These are phyloP conservation scores for Trichoderma parareesei DNA, from an alignment of 495 filamentous ascomycete species.

Conservation along the genomic window DNA sequence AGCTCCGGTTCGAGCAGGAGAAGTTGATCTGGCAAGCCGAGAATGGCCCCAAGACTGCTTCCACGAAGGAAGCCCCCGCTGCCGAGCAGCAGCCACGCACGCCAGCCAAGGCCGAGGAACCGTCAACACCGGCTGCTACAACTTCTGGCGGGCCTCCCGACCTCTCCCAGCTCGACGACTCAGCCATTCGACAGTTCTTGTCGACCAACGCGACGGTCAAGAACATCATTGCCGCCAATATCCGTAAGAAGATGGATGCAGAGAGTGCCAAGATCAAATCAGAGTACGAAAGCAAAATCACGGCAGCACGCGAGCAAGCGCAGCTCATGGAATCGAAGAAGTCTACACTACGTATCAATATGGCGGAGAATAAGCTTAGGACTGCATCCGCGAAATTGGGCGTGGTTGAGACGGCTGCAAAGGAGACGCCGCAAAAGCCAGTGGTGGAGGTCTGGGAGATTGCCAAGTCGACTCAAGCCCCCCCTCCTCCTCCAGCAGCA, in stretches of 20 bases:
- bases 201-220: slow-evolving; percentile 55
- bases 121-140: slow-evolving; percentile 2
- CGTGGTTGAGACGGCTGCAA: slow-evolving; percentile 68
- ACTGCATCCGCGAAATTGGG: slow-evolving; percentile 61
- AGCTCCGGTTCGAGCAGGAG: slow-evolving; percentile 58
- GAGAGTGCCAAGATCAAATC: slow-evolving; percentile 48
- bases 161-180: slow-evolving; percentile 42
- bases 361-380: slow-evolving; percentile 64
- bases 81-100: slow-evolving; percentile 26
- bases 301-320: slow-evolving; percentile 42
- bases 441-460: slow-evolving; percentile 80
- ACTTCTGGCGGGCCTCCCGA: slow-evolving; percentile 17
- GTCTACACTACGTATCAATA: slow-evolving; percentile 62
- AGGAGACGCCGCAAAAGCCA: slow-evolving; percentile 72
- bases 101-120: slow-evolving; percentile 18
- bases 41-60: slow-evolving; percentile 28
- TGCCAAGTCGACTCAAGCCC: slow-evolving; percentile 8
- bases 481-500: slow-evolving; percentile 9
- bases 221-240: slow-evolving; percentile 58
- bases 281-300: slow-evolving; percentile 44
- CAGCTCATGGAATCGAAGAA: slow-evolving; percentile 54
- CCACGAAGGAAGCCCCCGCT: slow-evolving; percentile 11
- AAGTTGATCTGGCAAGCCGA: slow-evolving; percentile 46
- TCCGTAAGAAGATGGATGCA: slow-evolving; percentile 48
- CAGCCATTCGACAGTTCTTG: slow-evolving; percentile 57